Percentiles rank a stretch among this genome's conserved stretches.
These are phyloP conservation scores for Paecilomyces dactylethromorphus DNA, from an alignment of 2,329 filamentous ascomycete genomes.

Conservation along the genomic window DNA sequence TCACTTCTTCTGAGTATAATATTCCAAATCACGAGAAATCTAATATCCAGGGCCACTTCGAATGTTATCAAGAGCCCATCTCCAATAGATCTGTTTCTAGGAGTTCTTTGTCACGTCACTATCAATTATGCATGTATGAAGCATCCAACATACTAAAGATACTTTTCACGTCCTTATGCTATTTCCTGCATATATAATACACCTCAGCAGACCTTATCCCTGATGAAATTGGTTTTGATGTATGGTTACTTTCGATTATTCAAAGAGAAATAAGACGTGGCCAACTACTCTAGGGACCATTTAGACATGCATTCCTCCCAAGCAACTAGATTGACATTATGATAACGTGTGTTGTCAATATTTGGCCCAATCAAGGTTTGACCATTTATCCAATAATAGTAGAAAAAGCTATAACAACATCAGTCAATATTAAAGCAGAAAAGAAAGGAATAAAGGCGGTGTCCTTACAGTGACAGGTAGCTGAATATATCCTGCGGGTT, in stretches of 20 bases:
- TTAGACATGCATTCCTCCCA: not conserved
- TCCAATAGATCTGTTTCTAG: too few relatives aligned
- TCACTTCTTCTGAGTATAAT: too few relatives aligned
- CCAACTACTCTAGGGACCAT: not conserved
- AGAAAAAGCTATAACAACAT: not conserved
- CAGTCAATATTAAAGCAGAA: not conserved
- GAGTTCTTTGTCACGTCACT: too few relatives aligned
- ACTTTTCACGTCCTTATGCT: too few relatives aligned
- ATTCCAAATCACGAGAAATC: too few relatives aligned
- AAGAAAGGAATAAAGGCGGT: not conserved
- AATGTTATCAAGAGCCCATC: too few relatives aligned
- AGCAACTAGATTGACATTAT: not conserved
- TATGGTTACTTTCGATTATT: not conserved
- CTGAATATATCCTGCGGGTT: conserved; percentile 9
- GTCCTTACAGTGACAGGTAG: conserved; percentile 9
- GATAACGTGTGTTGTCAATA: not conserved
- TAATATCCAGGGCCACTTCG: too few relatives aligned
- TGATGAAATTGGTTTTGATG: not conserved
- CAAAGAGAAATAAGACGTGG: not conserved
- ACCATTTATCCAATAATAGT: not conserved
- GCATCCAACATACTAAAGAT: too few relatives aligned
- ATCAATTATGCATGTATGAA: too few relatives aligned
- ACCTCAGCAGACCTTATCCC: too few relatives aligned
- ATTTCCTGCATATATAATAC: too few relatives aligned
- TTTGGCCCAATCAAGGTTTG: not conserved